Percentiles rank a stretch among this genome's conserved stretches.
Conservation (phyloP, 2,329 filamentous ascomycete genomes). For the Fusarium irregulare region DNA sequence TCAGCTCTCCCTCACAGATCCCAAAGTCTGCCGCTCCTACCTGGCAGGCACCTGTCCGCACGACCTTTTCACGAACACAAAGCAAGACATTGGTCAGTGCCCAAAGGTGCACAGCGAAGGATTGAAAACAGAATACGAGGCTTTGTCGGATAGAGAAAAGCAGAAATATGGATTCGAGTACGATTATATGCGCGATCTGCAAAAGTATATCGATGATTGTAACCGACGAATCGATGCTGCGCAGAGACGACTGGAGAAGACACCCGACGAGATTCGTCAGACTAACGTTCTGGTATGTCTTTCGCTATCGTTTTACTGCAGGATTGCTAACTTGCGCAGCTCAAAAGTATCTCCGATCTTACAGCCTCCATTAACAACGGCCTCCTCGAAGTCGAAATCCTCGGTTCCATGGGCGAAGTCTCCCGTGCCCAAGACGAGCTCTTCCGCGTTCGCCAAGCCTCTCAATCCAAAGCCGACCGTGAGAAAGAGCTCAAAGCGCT, state of each 20-base stretch:
- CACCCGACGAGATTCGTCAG: slow-evolving; percentile 95
- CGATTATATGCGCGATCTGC: slow-evolving; percentile 95
- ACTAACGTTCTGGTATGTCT: slow-evolving; percentile 79
- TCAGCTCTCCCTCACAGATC: slow-evolving; percentile 88
- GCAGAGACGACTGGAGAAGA: slow-evolving; percentile 93
- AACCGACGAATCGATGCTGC: slow-evolving; percentile 92
- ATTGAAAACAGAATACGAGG: slow-evolving; percentile 89
- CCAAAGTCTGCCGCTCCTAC: slow-evolving; percentile 95
- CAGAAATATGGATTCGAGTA: slow-evolving; percentile 90
- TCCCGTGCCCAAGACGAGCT: slow-evolving; percentile 87
- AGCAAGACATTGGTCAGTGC: slow-evolving; percentile 93
- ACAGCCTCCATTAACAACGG: slow-evolving; percentile 82
- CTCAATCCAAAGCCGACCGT: slow-evolving; percentile 82
- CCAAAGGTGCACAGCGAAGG: slow-evolving; percentile 88
- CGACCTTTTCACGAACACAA: slow-evolving; percentile 99
- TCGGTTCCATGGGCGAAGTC: slow-evolving; percentile 85
- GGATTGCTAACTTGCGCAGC: slow-evolving; percentile 48
- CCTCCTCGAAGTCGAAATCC: slow-evolving; percentile 84
- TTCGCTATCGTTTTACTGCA: rapidly evolving
- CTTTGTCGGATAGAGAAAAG: slow-evolving; percentile 75
- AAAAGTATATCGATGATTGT: slow-evolving; percentile 97
- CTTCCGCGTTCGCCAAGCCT: slow-evolving; percentile 83
- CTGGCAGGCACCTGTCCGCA: slow-evolving; percentile 94
- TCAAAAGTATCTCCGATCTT: slow-evolving; percentile 88
- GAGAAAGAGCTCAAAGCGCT: slow-evolving; percentile 91